These are phyloP conservation scores for Cicer cuneatum DNA, from an alignment of 306 rosid species.

Conservation along the genomic window DNA sequence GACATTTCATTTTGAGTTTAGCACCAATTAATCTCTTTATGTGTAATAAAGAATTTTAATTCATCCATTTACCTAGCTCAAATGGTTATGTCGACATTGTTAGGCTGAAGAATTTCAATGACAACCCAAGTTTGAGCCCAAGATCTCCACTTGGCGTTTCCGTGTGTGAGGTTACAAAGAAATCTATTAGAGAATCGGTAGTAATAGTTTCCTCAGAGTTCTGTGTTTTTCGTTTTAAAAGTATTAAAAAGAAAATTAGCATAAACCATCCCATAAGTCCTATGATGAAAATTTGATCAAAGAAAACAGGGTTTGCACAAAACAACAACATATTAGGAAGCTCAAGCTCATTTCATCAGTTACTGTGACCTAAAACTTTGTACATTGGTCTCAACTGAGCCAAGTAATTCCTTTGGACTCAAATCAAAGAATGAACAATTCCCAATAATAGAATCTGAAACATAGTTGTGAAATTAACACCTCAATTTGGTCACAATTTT, in stretches of 20 bases:
- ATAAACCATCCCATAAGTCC: slow-evolving; percentile 39
- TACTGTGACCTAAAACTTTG: slow-evolving; percentile 52
- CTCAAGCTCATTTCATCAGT: slow-evolving; percentile 42
- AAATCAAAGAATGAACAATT: slow-evolving; percentile 78
- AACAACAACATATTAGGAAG: slow-evolving; percentile 40
- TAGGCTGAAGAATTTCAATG: no score
- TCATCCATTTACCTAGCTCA: no score
- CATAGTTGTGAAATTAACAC: slow-evolving; percentile 43
- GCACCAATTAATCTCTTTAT: no score
- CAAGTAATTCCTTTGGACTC: slow-evolving; percentile 51
- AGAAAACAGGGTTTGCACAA: slow-evolving; percentile 37
- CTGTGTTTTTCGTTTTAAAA: slow-evolving; percentile 25
- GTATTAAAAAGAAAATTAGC: slow-evolving; percentile 15
- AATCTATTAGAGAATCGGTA: not conserved
- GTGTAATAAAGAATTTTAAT: no score
- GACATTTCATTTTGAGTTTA: no score
- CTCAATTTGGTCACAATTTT: slow-evolving; percentile 62
- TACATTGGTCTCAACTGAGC: slow-evolving; percentile 53
- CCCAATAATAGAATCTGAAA: slow-evolving; percentile 51
- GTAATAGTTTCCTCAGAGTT: not conserved
- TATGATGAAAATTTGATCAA: slow-evolving; percentile 15
- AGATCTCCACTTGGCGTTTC: no score
- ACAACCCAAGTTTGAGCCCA: no score
- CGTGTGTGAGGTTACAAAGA: not conserved
- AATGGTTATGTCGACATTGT: no score